These are phyloP conservation scores for Brasenia schreberi DNA, from an alignment of 164 flowering plant species.

Conservation along the genomic window DNA sequence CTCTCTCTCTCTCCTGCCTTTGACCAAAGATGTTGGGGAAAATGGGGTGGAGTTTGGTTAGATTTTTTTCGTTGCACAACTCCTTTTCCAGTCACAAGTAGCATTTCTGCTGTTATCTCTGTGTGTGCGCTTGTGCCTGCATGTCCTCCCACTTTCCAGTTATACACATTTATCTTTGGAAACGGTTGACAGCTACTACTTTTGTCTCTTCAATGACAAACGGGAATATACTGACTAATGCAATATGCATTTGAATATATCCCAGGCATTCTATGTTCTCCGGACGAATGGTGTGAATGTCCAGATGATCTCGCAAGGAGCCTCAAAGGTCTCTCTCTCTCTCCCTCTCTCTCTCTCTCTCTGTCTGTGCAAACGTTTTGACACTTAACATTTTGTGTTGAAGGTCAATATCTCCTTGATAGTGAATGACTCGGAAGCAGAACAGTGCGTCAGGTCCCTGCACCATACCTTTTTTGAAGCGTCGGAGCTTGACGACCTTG, in stretches of 20 bases:
- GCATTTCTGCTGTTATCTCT: too few species aligned
- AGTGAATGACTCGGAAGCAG: conserved; percentile 75
- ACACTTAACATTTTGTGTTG: not conserved
- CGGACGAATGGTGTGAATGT: conserved; percentile 66
- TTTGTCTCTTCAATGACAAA: too few species aligned
- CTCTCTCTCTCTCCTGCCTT: too few species aligned
- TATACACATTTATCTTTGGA: too few species aligned
- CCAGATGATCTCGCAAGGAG: conserved; percentile 99
- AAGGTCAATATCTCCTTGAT: conserved; percentile 81
- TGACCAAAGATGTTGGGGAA: too few species aligned
- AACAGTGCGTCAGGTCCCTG: conserved; percentile 61
- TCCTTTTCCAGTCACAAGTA: too few species aligned
- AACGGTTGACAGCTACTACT: too few species aligned
- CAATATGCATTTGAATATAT: not conserved
- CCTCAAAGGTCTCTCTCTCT: conserved; percentile 60
- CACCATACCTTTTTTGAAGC: conserved; percentile 58
- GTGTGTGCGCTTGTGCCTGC: too few species aligned
- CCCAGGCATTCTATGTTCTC: conserved; percentile 70
- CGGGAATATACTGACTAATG: too few species aligned
- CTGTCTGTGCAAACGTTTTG: not conserved
- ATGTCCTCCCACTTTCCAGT: too few species aligned
- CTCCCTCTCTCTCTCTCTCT: not conserved
- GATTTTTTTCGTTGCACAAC: too few species aligned
- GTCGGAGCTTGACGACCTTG: conserved; percentile 17
- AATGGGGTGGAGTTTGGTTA: too few species aligned